Evolutionary conservation across 2,329 filamentous ascomycete genomes (phyloP).

Genomic region (Aspergillus sp.): DNA sequence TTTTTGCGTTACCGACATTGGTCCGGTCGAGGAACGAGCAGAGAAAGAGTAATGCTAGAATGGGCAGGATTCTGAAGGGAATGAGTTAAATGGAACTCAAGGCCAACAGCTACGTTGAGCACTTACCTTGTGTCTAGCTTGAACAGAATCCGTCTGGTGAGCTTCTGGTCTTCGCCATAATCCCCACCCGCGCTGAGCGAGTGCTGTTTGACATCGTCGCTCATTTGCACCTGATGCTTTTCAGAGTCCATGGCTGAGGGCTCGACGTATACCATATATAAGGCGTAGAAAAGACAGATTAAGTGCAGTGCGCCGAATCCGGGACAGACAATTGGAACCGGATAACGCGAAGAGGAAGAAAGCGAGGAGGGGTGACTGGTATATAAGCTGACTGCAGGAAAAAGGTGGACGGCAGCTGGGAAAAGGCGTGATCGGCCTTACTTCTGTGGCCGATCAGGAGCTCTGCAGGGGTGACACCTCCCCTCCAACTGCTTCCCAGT

Average conservation of each 20-base stretch:
- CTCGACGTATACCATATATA: too few relatives aligned
- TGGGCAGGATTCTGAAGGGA: slow-evolving; percentile 55
- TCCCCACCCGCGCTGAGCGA: slow-evolving; percentile 17
- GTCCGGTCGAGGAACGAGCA: slow-evolving; percentile 68
- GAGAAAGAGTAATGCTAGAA: slow-evolving; percentile 64
- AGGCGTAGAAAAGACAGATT: too few relatives aligned
- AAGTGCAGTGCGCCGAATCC: background rate
- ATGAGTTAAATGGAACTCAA: too few relatives aligned
- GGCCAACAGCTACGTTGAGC: too few relatives aligned
- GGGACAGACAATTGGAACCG: background rate
- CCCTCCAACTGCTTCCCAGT: background rate
- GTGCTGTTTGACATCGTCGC: slow-evolving; percentile 22
- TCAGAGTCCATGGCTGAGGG: slow-evolving; percentile 17
- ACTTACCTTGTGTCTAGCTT: slow-evolving; percentile 55
- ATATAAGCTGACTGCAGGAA: background rate
- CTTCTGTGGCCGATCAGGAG: slow-evolving; percentile 1
- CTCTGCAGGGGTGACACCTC: background rate
- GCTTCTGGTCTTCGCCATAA: slow-evolving; percentile 19
- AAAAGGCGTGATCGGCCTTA: slow-evolving; percentile 1
- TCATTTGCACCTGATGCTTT: slow-evolving; percentile 20
- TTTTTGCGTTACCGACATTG: slow-evolving; percentile 71
- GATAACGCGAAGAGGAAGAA: background rate
- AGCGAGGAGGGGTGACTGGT: background rate
- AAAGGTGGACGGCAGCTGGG: background rate
- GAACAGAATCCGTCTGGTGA: slow-evolving; percentile 49